Percentiles rank a stretch among this genome's conserved stretches.
Conservation (phyloP, 352 stramenopile species). For the Phytopythium ostracodes region DNA sequence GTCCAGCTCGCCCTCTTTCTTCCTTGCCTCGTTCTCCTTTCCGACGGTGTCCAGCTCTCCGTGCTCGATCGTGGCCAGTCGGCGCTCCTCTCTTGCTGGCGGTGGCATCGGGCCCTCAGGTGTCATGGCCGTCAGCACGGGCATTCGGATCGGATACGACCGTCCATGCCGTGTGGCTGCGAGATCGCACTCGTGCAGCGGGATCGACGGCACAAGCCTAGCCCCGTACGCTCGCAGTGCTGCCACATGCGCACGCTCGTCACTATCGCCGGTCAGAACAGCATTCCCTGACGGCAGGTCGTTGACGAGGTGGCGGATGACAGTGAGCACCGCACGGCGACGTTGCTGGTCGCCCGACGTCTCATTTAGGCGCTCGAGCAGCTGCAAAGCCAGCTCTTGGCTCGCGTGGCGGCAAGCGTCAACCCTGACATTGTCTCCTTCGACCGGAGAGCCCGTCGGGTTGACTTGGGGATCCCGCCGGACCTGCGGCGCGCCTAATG, state of each 20-base stretch:
- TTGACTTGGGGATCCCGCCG: constrained; percentile 12
- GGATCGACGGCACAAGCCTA: too few relatives aligned
- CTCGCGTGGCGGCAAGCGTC: background rate
- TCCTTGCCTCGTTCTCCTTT: too few relatives aligned
- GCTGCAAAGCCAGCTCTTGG: constrained; percentile 16
- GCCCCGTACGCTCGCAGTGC: background rate
- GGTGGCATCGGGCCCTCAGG: too few relatives aligned
- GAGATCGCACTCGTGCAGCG: too few relatives aligned
- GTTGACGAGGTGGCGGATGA: constrained; percentile 50
- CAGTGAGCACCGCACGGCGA: constrained; percentile 29
- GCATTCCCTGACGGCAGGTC: background rate
- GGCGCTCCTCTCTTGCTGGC: too few relatives aligned
- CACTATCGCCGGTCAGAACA: constrained; percentile 13
- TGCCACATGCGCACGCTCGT: constrained; percentile 20
- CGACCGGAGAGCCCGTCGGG: constrained; percentile 4
- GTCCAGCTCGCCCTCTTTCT: too few relatives aligned
- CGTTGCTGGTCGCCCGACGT: constrained; percentile 19
- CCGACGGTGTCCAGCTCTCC: too few relatives aligned
- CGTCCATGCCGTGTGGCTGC: too few relatives aligned
- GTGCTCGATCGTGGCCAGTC: too few relatives aligned
- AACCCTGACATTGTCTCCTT: too few relatives aligned
- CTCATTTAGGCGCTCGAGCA: constrained; percentile 17
- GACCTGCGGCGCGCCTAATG: constrained; percentile 14
- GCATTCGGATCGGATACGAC: too few relatives aligned
- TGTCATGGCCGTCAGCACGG: too few relatives aligned